phyloP scores from a whole-genome alignment of 2,329 filamentous ascomycete species.

The Fusarium virguliforme region DNA sequence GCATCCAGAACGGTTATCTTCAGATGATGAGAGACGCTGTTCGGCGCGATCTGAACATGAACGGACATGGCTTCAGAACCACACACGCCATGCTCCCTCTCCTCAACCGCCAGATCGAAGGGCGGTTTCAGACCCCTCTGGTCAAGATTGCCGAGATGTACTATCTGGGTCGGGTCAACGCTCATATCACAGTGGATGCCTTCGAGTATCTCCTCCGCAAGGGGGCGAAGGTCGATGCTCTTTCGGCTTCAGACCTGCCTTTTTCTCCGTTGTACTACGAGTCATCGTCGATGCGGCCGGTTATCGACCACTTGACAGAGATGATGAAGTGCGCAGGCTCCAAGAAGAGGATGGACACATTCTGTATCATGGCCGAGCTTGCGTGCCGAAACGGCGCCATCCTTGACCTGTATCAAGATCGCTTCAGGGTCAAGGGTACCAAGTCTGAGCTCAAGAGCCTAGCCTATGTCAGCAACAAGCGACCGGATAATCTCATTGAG shows the following conservation, averaged over 20 bases:
- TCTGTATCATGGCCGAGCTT: constrained; percentile 9
- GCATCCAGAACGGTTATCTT: background rate
- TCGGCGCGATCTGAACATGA: background rate
- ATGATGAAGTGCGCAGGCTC: constrained; percentile 21
- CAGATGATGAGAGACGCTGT: background rate
- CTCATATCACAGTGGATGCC: background rate
- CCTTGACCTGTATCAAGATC: constrained; percentile 29
- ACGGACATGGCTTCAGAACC: background rate
- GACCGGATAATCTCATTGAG: constrained; percentile 23
- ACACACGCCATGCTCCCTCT: background rate
- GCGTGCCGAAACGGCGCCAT: constrained; percentile 15
- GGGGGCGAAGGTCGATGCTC: background rate
- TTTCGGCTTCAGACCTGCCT: constrained; percentile 15
- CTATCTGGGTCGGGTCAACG: background rate
- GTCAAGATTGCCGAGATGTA: background rate
- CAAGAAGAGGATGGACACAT: background rate
- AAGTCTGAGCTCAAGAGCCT: background rate
- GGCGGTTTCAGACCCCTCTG: background rate
- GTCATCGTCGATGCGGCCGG: background rate
- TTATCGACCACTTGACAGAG: constrained; percentile 21
- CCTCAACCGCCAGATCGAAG: background rate
- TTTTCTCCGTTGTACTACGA: background rate
- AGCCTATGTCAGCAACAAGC: background rate
- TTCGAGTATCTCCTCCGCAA: constrained; percentile 8
- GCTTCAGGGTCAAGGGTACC: background rate